phyloP scores from a whole-genome alignment of 2,329 filamentous ascomycete genomes.

The Diaporthe helianthi region DNA sequence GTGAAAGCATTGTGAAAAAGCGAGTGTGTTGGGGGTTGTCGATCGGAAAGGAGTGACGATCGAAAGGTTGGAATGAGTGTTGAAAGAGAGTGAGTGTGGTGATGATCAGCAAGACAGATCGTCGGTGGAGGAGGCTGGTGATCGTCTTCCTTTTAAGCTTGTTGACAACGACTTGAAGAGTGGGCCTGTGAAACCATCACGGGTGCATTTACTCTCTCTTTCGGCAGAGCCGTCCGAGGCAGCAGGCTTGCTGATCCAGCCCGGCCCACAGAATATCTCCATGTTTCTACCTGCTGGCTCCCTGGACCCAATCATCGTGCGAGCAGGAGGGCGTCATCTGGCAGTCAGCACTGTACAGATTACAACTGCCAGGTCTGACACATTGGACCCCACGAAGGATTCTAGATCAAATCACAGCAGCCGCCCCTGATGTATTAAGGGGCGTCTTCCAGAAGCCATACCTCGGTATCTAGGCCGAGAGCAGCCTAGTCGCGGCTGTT shows the following conservation, averaged over 20 bases:
- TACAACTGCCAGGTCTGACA: not conserved
- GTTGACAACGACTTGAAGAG: not conserved
- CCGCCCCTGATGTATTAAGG: conserved; percentile 19
- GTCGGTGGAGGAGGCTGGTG: conserved; percentile 13
- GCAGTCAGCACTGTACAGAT: not conserved
- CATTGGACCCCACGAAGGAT: conserved; percentile 14
- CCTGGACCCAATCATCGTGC: conserved; percentile 12
- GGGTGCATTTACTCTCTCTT: not conserved
- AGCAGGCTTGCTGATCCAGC: not conserved
- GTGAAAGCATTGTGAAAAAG: conserved; percentile 13
- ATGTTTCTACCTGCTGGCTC: not conserved
- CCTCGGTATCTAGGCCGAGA: conserved; percentile 15
- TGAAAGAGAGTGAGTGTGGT: not conserved
- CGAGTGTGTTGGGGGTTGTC: not conserved
- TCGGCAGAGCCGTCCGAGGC: not conserved
- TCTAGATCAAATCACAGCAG: not conserved
- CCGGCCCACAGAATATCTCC: conserved; percentile 5
- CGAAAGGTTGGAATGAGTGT: not conserved
- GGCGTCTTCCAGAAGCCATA: conserved; percentile 16
- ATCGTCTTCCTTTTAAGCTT: conserved; percentile 21
- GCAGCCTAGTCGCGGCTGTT: conserved; percentile 18
- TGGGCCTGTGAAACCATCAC: not conserved
- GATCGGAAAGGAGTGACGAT: conserved; percentile 8
- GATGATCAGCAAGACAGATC: conserved; percentile 1
- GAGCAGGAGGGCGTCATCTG: not conserved